These are phyloP conservation scores for Lithospermum erythrorhizon DNA, from an alignment of 257 asterid genomes.

Conservation along the genomic window DNA sequence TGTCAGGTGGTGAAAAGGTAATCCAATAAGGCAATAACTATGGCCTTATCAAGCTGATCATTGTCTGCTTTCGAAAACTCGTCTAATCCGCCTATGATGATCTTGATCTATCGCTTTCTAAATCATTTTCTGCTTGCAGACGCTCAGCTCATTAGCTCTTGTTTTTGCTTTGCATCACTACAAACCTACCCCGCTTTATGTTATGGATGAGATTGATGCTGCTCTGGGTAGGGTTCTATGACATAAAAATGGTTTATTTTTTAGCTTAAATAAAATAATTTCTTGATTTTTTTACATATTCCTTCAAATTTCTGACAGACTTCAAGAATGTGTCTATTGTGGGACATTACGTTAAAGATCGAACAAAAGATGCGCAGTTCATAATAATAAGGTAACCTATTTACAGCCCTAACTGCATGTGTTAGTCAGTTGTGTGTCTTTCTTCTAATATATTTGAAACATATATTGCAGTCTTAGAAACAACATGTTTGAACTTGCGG, in stretches of 20 bases:
- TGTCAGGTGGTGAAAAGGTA: constrained; percentile 99
- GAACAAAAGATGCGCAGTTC: constrained; percentile 97
- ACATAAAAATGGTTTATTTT: not conserved
- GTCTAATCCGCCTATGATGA: not conserved
- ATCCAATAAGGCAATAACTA: constrained; percentile 11
- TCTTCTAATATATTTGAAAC: constrained; percentile 1
- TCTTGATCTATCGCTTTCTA: not conserved
- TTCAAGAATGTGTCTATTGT: constrained; percentile 97
- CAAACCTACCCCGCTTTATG: constrained; percentile 96
- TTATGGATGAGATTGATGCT: constrained; percentile 98
- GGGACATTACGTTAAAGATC: constrained; percentile 97
- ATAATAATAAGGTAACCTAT: constrained; percentile 65
- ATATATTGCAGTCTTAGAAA: constrained; percentile 62
- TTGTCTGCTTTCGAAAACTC: not conserved
- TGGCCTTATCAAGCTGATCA: not conserved
- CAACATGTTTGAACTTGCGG: constrained; percentile 94
- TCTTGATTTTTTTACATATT: not conserved
- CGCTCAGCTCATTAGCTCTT: constrained; percentile 93
- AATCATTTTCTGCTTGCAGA: constrained; percentile 32
- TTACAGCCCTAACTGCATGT: not conserved
- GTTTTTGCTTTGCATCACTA: constrained; percentile 98
- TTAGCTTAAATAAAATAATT: not conserved
- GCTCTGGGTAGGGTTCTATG: constrained; percentile 52
- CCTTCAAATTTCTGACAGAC: constrained; percentile 30
- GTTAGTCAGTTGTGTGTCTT: not conserved